phyloP scores from a whole-genome alignment of 2,329 filamentous ascomycete species.

The Scytalidium sp. region DNA sequence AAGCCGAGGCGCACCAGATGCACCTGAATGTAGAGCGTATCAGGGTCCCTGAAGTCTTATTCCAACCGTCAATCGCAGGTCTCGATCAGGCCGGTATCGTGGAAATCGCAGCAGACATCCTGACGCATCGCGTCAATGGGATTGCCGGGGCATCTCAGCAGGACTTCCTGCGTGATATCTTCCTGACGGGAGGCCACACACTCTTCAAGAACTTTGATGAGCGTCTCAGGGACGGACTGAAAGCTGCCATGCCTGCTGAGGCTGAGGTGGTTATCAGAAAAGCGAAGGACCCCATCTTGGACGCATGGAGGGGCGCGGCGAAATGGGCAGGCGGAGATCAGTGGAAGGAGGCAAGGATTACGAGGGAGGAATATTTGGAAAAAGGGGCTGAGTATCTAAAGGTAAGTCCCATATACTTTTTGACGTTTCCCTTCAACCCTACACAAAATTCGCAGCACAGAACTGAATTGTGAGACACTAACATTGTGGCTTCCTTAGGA shows the following conservation, averaged over 20 bases:
- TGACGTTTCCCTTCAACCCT: background rate
- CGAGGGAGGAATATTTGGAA: slow-evolving; percentile 80
- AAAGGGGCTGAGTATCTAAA: slow-evolving; percentile 94
- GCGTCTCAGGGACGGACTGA: slow-evolving; percentile 69
- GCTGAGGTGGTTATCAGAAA: slow-evolving; percentile 66
- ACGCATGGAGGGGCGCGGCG: slow-evolving; percentile 93
- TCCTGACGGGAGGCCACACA: slow-evolving; percentile 91
- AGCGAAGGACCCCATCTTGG: slow-evolving; percentile 73
- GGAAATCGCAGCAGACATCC: slow-evolving; percentile 87
- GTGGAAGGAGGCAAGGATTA: slow-evolving; percentile 65
- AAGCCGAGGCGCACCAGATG: slow-evolving; percentile 79
- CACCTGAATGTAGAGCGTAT: slow-evolving; percentile 97
- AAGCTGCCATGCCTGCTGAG: slow-evolving; percentile 67
- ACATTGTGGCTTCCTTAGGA: slow-evolving; percentile 42
- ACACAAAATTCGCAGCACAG: background rate
- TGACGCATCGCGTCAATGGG: slow-evolving; percentile 72
- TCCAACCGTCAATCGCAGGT: slow-evolving; percentile 88
- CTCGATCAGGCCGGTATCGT: slow-evolving; percentile 91
- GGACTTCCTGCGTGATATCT: slow-evolving; percentile 79
- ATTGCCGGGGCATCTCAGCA: slow-evolving; percentile 51
- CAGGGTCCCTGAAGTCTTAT: slow-evolving; percentile 87
- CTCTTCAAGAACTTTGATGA: slow-evolving; percentile 86
- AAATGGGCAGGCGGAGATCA: slow-evolving; percentile 67
- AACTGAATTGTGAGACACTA: background rate
- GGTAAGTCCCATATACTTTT: slow-evolving; percentile 40